Evolutionary conservation across 805 yeast genomes (phyloP), one percentile per base, ranked within the genome.

Genomic region (Candida loeiensis): DNA sequence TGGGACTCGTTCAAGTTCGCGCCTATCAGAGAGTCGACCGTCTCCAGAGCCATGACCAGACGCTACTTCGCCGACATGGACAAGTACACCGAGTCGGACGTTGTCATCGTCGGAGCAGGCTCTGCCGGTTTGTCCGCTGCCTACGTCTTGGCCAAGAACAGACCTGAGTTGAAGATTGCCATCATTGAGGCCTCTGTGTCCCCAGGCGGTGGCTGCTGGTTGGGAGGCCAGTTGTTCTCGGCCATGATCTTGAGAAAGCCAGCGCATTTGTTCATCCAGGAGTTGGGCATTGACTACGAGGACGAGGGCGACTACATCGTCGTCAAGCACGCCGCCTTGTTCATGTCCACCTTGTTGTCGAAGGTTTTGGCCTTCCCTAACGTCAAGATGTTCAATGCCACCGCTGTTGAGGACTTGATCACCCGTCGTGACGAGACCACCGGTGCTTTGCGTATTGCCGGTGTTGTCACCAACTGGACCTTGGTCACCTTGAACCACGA

Each of bases 381-480:
- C 51, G 82, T 83, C 46, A 83, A 83, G 65, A 66, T 83, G 47
- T 83, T 82, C 72, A 83, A 83, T 56, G 89, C 90, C 30, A 82
- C 89, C 27, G 81, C 88, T 31, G 90, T 82, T 36, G 91, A 83
- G 60, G 91, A 83, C 55, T 71, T 83, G 61, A 81, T 83, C 55
- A 84, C 90, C 36, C 77, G 89, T 58, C 74, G 76, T 41, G 79
- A 76, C 44, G 75, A 70, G 20, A 44, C 55, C 24, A 63, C 74
- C 34, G 85, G 84, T 37, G 74, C 76, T 44, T 63, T 82, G 38
- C 72, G 82, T 50, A 76, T 82, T 44, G 86, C 86, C 17, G 91
- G 91, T 59, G 90, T 82, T 27, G 90, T 83, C 32, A 82, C 88
- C 54, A 83, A 83, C 73, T 83, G 90, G 90, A 83, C 90, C 31